Evolutionary conservation across 1,284 basidiomycete genomes (phyloP).

Genomic region (Leccinum pallidistipes): DNA sequence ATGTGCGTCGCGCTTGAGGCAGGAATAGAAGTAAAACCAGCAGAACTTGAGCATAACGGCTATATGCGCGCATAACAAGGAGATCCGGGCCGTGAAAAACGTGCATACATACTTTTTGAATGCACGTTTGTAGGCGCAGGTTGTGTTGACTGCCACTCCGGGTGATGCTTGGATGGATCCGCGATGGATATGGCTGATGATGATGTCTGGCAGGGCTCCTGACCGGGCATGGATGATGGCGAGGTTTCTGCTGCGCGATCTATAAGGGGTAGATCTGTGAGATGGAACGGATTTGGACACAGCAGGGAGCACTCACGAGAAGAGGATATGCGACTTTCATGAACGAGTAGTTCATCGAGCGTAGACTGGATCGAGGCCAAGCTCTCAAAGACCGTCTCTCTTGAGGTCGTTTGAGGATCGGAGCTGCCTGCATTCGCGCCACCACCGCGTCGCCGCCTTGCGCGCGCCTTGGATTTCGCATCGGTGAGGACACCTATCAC

Average conservation of each 20-base stretch:
- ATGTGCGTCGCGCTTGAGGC: background rate
- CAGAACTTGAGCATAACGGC: background rate
- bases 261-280: background rate
- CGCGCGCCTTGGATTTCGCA: background rate
- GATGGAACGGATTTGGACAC: background rate
- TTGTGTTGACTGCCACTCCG: background rate
- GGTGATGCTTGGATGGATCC: background rate
- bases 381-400: slow-evolving; percentile 14
- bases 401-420: background rate
- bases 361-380: slow-evolving; percentile 26
- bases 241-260: background rate
- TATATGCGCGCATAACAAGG: background rate
- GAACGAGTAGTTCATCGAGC: slow-evolving; percentile 20
- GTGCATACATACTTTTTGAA: slow-evolving; percentile 11
- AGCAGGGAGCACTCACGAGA: slow-evolving; percentile 14
- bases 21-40: background rate
- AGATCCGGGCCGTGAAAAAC: background rate
- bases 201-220: background rate
- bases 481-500: slow-evolving; percentile 17
- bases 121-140: background rate
- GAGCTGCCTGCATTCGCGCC: background rate
- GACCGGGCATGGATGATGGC: background rate
- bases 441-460: background rate
- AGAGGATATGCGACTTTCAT: background rate
- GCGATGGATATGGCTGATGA: background rate